Evolutionary conservation across 2,329 filamentous ascomycete genomes (phyloP), one percentile per base, ranked within the genome.

Genomic region (Didymella glomerata): DNA sequence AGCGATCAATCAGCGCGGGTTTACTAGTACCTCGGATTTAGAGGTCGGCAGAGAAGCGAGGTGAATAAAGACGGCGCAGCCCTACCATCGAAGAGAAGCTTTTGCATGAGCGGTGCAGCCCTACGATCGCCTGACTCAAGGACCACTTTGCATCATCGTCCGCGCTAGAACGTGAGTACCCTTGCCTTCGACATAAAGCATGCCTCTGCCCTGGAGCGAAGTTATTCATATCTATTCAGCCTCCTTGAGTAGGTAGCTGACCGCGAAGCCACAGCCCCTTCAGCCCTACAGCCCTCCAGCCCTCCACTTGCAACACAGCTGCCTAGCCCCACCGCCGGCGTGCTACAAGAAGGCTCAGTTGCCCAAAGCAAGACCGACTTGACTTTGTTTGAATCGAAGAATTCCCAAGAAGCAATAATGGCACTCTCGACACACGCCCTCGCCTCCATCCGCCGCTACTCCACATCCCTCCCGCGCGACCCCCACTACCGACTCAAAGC

Each of bases 401-500:
- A 36, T 7, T n/a, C 11, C 5, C 30, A 32, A 40, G 9, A 20
- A 10, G 11, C 16, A 20, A 68, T 50, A 52, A 77, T 76, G 74
- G 66, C 71, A 7, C 32, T 74, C 53, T 66, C 72, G 42, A 66
- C 73, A 55, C 73, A 75, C 56, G 68, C 69, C 28, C 44, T 76
- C 41, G 57, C 67, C 48, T 70, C 73, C 20, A 54, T 77, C 34
- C 72, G 76, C 46, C 74, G 70, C 51, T 78, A 78, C 68, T 76
- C 76, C 0, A 71, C 75, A 18, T 63, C 66, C 18, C 47, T 73
- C 14, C 71, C 73, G 1, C 74, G 71, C 56, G 73, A 77, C 45
- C 74, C 75, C 0, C 73, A 70, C 61, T 76, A 72, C 62, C 63
- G 67, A 5, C 69, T 77, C 51, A 76, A 77, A 58, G 72, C 72